Evolutionary conservation across 768 basidiomycete species (phyloP), one percentile per base, ranked within the genome.

Genomic region (Vararia minispora): DNA sequence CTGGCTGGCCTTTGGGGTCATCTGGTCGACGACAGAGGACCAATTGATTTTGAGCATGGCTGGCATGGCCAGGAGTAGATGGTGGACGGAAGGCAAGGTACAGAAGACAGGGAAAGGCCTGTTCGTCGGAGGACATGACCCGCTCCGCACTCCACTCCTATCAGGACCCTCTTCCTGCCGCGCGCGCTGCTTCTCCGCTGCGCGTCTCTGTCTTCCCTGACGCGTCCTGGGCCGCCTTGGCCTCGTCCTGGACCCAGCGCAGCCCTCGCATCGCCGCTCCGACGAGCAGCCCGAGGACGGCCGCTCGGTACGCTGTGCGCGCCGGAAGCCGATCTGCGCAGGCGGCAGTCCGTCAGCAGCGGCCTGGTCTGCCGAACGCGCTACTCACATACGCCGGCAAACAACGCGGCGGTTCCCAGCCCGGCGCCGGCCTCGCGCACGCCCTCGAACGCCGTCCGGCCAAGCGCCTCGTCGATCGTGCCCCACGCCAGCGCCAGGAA

Each of bases 11-110:
- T 67, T 68, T 26, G 82, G 79, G 0, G 81, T 87, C 36, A 71
- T 63, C 51, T 74, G 75, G 21, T 18, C 37, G 55, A 56, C 45
- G 58, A 56, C 39, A 52, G 53, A 35, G 32, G 65, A 53, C 13
- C 76, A 71, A 84, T 84, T 81, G 44, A 84, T 62, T 53, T 74
- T 79, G 48, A 85, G 64, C 76, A 84, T 81, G 39, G 58, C 54
- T 1, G 47, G 12, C 5, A 35, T 37, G 29, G 41, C 21, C n/a
- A n/a, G 12, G 46, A 9, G 25, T 4, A 26, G 24, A 24, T 7
- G 9, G n/a, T 7, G 17, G 14, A 13, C 16, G 12, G 17, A 28
- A 12, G 29, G 37, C 13, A 35, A 31, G 46, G 36, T 12, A 20
- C 20, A 31, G 38, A 40, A 28, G 32, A 17, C 9, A 21, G 33